Base-by-base conservation (phyloP, 2,329 filamentous ascomycete species). In the Penicillium sp. region DNA sequence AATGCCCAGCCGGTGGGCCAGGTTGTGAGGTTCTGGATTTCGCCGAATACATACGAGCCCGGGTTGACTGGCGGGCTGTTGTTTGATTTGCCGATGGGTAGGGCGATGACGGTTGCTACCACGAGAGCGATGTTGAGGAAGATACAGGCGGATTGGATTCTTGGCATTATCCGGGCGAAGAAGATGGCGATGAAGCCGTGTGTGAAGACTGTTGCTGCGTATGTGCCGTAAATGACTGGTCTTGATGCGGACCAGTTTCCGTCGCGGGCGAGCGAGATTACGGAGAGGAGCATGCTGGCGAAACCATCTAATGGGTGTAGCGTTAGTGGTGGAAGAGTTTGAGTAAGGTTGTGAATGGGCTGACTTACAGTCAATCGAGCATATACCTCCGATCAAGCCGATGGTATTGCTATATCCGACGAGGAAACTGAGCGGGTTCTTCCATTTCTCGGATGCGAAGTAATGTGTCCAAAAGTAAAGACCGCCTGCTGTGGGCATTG, bases 381-480 rank as follows among this genome's bases (percentile, higher is more conserved):
- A 87, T 15, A 86, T 75, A 6, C 84, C 84, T 33, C 83, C 84
- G n/a, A 87, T 77, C 9, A 86, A 69, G 7, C 84, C 84, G 19
- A 87, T 75, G 2, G 82, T 86, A 65, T 87, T 86, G 67, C 82
- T 84, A 62, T 86, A 86, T 29, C 84, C 84, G 19, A 86, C 83
- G 35, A 86, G 69, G 64, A 86, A 86, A 61, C 80, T 83, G n/a
- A 86, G 69, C 4, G 82, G 80, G 66, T 85, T 85, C 60, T 82
- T 79, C 59, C 77, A 82, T 41, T 79, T 80, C 2, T 81, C 80
- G 3, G 78, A 80, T 12, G 81, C 79, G 67, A 85, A 86, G 69
- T 84, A 84, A 63, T 86, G 84, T 8, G 83, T 84, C 81, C 82
- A 81, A 72, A 77, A 86, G 67, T 86, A 86, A 2, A 86, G 71